Evolutionary conservation across 2,329 filamentous ascomycete genomes (phyloP).

Genomic region (Penicillium sp.): DNA sequence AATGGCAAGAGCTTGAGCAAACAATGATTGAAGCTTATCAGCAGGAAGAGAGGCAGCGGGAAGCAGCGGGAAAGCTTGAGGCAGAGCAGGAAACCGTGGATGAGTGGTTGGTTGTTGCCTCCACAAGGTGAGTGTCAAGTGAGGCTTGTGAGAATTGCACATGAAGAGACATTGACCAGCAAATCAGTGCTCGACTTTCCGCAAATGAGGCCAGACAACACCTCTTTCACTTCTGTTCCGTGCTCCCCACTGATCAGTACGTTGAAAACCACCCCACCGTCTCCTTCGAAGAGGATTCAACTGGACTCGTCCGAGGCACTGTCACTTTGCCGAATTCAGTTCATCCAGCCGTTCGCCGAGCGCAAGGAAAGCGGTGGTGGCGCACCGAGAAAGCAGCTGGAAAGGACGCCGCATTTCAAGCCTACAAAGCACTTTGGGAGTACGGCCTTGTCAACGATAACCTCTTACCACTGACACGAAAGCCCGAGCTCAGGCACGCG

Average conservation of each 20-base stretch:
- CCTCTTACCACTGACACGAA: slow-evolving; percentile 61
- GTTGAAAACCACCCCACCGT: slow-evolving; percentile 70
- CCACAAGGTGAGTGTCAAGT: slow-evolving; percentile 24
- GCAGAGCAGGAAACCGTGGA: slow-evolving; percentile 43
- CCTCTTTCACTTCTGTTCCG: slow-evolving; percentile 77
- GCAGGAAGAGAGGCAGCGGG: slow-evolving; percentile 59
- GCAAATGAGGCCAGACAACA: slow-evolving; percentile 74
- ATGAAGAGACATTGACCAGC: background rate
- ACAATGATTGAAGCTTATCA: slow-evolving; percentile 72
- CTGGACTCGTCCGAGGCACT: slow-evolving; percentile 48
- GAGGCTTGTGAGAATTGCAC: slow-evolving; percentile 7
- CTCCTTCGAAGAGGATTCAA: slow-evolving; percentile 26
- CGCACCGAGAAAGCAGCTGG: slow-evolving; percentile 68
- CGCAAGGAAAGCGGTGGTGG: slow-evolving; percentile 62
- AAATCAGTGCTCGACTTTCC: slow-evolving; percentile 64
- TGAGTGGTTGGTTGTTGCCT: slow-evolving; percentile 43
- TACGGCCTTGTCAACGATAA: slow-evolving; percentile 76
- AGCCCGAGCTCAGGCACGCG: slow-evolving; percentile 28
- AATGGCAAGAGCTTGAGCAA: slow-evolving; percentile 69
- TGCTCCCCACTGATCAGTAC: slow-evolving; percentile 58
- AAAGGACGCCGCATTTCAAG: slow-evolving; percentile 81
- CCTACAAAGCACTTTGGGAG: slow-evolving; percentile 69
- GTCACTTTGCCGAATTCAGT: slow-evolving; percentile 73
- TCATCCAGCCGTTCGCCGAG: slow-evolving; percentile 60
- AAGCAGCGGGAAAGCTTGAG: slow-evolving; percentile 53